Evolutionary conservation across 1,284 basidiomycete genomes (phyloP), one percentile per base, ranked within the genome.

Genomic region (Lentinula novae-zelandiae): DNA sequence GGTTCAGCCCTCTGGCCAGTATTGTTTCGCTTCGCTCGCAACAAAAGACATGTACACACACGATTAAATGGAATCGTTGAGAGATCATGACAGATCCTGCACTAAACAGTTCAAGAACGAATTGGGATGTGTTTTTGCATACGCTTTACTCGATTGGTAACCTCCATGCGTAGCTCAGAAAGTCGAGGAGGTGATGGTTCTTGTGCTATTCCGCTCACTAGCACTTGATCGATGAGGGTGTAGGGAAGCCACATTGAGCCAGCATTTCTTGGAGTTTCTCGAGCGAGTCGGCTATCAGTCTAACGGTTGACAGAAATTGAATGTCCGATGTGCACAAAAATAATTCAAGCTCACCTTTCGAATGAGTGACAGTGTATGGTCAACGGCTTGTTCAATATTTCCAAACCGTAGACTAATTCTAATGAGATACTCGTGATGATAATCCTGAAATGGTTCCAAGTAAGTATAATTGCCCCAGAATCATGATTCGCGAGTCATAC

Each of bases 181-280:
- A 83, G 74, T 50, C 77, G 77, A n/a, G 78, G 27, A 27, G 63
- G 63, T 15, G 61, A 57, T 15, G 61, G 58, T 44, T 81, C 77
- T 66, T 84, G 80, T 31, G 82, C 77, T 53, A 81, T 78, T 1
- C 87, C 84, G 12, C 89, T 86, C 17, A 82, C 80, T 15, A 96
- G 75, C 15, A 97, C 87, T 70, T 95, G 88, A 73, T 96, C 95
- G 66, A 96, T 83, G 58, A 96, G 80, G 62, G 85, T 86, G 70
- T 95, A 96, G 3, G 95, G 93, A 33, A 94, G 76, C 84, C 90
- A 93, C 0, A 89, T 88, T 44, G 81, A 72, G 40, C 80, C 80
- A 1, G 88, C 80, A 58, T 82, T 80, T 68, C 78, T 83, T n/a
- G 77, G 76, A 12, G 80, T 76, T 57, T 84, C 76, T 62, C 81